Evolutionary conservation across 2,329 filamentous ascomycete species (phyloP).

Genomic region (Didymellaceae sp.): DNA sequence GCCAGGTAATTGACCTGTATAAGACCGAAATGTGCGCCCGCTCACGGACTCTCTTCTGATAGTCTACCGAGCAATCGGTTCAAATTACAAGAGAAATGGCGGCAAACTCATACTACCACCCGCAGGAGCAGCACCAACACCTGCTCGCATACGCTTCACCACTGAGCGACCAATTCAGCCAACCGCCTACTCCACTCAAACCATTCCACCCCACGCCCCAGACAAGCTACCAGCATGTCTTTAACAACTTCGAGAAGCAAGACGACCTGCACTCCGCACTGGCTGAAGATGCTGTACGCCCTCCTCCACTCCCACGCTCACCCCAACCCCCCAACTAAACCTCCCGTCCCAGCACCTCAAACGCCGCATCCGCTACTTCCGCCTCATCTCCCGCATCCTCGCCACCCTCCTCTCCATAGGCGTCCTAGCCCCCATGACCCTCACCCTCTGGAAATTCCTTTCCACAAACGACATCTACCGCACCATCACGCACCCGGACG

Average conservation of each 20-base stretch:
- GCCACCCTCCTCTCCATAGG: constrained; percentile 44
- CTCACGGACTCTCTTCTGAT: too few relatives aligned
- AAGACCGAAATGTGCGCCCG: too few relatives aligned
- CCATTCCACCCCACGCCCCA: constrained; percentile 21
- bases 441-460: constrained; percentile 50
- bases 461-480: constrained; percentile 41
- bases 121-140: constrained; percentile 19
- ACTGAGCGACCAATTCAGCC: constrained; percentile 9
- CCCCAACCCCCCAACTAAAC: constrained; percentile 2
- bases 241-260: constrained; percentile 20
- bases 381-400: constrained; percentile 45
- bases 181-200: constrained; percentile 22
- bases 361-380: constrained; percentile 47
- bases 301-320: not conserved
- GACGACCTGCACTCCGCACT: constrained; percentile 25
- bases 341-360: constrained; percentile 44
- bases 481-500: constrained; percentile 21
- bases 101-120: constrained; percentile 22
- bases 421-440: constrained; percentile 44
- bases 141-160: constrained; percentile 20
- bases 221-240: constrained; percentile 14
- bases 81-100: constrained; percentile 15
- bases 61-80: too few relatives aligned
- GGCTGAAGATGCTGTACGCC: constrained; percentile 30
- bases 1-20: not conserved